Evolutionary conservation across 2,329 filamentous ascomycete genomes (phyloP).

Genomic region (Simplicillium sp.): DNA sequence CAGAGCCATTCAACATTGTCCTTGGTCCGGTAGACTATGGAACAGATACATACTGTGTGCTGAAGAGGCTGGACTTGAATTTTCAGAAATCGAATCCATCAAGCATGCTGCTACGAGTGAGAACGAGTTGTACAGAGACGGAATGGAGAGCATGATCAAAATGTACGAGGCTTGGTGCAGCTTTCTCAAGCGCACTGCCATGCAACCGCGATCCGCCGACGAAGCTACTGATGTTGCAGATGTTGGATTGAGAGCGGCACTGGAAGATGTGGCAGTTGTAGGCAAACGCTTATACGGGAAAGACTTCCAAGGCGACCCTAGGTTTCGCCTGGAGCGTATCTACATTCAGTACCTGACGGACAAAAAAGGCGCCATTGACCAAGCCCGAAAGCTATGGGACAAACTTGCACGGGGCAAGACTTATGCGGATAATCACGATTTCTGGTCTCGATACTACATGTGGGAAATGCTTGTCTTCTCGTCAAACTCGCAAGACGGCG

Average conservation of each 20-base stretch:
- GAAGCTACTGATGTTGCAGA: constrained; percentile 86
- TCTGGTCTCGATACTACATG: constrained; percentile 86
- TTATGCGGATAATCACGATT: constrained; percentile 73
- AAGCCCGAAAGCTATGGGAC: constrained; percentile 71
- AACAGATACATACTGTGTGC: constrained; percentile 78
- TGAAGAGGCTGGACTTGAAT: constrained; percentile 67
- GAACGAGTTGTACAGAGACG: constrained; percentile 73
- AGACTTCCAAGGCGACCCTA: constrained; percentile 74
- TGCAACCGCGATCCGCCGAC: constrained; percentile 61
- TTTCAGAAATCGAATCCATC: constrained; percentile 75
- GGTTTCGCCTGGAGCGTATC: constrained; percentile 82
- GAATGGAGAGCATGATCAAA: constrained; percentile 80
- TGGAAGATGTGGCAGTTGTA: constrained; percentile 77
- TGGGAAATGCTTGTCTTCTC: constrained; percentile 73
- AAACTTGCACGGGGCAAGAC: constrained; percentile 54
- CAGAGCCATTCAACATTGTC: constrained; percentile 80
- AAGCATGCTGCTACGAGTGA: constrained; percentile 89
- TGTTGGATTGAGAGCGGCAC: constrained; percentile 73
- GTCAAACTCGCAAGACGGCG: constrained; percentile 32
- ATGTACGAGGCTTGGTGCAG: constrained; percentile 94
- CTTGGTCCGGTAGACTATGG: constrained; percentile 89
- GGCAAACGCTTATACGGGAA: constrained; percentile 65
- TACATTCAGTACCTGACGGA: constrained; percentile 87
- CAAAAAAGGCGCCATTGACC: constrained; percentile 66
- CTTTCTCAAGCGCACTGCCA: constrained; percentile 78